Base-by-base conservation (phyloP, 805 yeast genomes). In the Nakazawaea molendinolei region DNA sequence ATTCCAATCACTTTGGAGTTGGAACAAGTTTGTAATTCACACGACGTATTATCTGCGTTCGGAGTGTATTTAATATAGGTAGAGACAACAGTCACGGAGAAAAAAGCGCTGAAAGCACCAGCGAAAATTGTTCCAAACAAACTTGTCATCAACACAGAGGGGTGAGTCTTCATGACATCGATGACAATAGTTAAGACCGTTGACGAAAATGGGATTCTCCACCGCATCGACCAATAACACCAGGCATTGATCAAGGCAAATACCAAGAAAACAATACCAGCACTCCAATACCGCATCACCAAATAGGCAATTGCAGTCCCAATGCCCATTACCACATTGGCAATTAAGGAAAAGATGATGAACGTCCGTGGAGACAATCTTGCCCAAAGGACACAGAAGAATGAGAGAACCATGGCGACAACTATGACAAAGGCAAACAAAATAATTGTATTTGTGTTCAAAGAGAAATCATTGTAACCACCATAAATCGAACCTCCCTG, bases 261-360 rank as follows among this genome's bases (percentile, higher is more conserved):
- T 1, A 79, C 67, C 44, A 82, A 59, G 45, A 79, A 81, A 24
- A 80, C 86, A 42, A 84, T 65, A 2, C 86, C 95, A 0, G 94
- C 90, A 4, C 90, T 78, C 65, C 79, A 86, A 56, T 84, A 82
- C 22, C 67, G 63, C 45, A 71, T 66, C 1, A 69, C 77, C 48
- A 87, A 67, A 51, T 82, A 84, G 57, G 74, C 79, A 46, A 87
- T 78, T 5, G 86, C 74, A 5, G 94, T 78, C 13, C 83, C 95
- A 19, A 86, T 48, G 3, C 90, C 86, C 39, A 84, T 56, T 2
- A 76, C 47, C 9, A 85, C 65, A 50, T 85, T 85, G 32, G 79
- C 58, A 22, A 83, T 63, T 44, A 86, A 69, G 2, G 94, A 84
- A 18, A 76, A 56, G 37, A 71, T 69, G 46, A 86, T 83, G 55